These are phyloP conservation scores for Lodderomyces oxycetoniae DNA, from an alignment of 1,139 yeast genomes.

Conservation along the genomic window DNA sequence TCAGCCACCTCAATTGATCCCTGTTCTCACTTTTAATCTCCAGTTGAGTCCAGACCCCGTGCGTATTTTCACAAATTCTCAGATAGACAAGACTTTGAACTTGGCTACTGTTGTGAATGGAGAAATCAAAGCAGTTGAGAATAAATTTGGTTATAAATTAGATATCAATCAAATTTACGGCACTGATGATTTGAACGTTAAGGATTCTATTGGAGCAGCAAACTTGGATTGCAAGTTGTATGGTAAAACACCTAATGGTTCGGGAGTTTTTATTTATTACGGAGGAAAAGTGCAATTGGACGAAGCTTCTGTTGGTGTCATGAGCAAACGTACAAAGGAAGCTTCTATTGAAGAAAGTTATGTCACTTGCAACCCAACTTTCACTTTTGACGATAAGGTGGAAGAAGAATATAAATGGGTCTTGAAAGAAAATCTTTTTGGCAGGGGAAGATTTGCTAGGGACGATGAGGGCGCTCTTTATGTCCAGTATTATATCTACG, in stretches of 20 bases:
- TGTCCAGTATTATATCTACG: conserved; percentile 50
- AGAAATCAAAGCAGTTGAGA: conserved; percentile 25
- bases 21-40: conserved; percentile 29
- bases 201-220: conserved; percentile 24
- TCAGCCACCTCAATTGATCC: conserved; percentile 22
- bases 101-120: conserved; percentile 26
- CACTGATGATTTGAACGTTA: conserved; percentile 42
- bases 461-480: conserved; percentile 35
- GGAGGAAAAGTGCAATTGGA: conserved; percentile 41
- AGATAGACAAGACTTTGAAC: conserved; percentile 16
- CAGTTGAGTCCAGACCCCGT: conserved; percentile 18
- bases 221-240: conserved; percentile 48
- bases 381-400: conserved; percentile 34
- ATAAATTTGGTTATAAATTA: conserved; percentile 27
- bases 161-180: conserved; percentile 31
- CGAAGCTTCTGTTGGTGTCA: conserved; percentile 31
- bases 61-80: conserved; percentile 15
- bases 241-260: conserved; percentile 36
- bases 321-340: conserved; percentile 22
- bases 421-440: conserved; percentile 38
- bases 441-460: conserved; percentile 52
- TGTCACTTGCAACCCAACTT: conserved; percentile 43
- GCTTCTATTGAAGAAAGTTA: conserved; percentile 43
- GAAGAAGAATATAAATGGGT: conserved; percentile 47
- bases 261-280: conserved; percentile 40